Conservation (phyloP, 768 basidiomycete genomes). For the Dentipellis sp. region DNA sequence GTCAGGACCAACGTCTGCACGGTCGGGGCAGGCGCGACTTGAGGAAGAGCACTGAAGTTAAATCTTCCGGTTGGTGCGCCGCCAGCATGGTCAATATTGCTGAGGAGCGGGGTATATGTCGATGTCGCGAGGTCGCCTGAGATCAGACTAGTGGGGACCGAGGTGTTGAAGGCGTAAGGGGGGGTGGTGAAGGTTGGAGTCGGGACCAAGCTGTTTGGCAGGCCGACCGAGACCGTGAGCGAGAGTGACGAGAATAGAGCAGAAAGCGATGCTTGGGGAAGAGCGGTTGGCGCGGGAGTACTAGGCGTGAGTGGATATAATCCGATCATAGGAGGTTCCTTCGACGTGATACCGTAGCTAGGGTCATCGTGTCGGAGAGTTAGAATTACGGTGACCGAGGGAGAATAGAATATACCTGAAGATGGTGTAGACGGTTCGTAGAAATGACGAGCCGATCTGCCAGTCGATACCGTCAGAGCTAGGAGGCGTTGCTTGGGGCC, state of each 20-base stretch:
- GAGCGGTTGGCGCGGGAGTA: slow-evolving; percentile 28
- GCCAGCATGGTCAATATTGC: slow-evolving; percentile 2
- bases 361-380: background rate
- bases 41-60: slow-evolving; percentile 49
- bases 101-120: slow-evolving; percentile 56
- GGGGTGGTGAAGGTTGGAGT: slow-evolving; percentile 59
- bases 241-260: slow-evolving; percentile 53
- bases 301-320: slow-evolving; percentile 43
- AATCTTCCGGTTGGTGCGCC: slow-evolving; percentile 16
- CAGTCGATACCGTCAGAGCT: slow-evolving; percentile 72
- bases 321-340: slow-evolving; percentile 74
- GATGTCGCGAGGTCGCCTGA: slow-evolving; percentile 62
- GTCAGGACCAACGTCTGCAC: slow-evolving; percentile 51
- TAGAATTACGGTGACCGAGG: background rate
- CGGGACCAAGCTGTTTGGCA: slow-evolving; percentile 63
- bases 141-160: slow-evolving; percentile 34
- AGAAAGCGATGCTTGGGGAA: slow-evolving; percentile 30
- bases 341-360: slow-evolving; percentile 66
- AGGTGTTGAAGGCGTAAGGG: slow-evolving; percentile 60
- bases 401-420: slow-evolving; percentile 42
- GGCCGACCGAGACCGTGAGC: slow-evolving; percentile 54
- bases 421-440: slow-evolving; percentile 70
- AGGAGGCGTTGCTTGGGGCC: slow-evolving; percentile 62
- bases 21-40: slow-evolving; percentile 40
- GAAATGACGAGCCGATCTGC: slow-evolving; percentile 66